These are phyloP conservation scores for Micromonas commoda DNA, from an alignment of 139 green algal species.

Conservation along the genomic window DNA sequence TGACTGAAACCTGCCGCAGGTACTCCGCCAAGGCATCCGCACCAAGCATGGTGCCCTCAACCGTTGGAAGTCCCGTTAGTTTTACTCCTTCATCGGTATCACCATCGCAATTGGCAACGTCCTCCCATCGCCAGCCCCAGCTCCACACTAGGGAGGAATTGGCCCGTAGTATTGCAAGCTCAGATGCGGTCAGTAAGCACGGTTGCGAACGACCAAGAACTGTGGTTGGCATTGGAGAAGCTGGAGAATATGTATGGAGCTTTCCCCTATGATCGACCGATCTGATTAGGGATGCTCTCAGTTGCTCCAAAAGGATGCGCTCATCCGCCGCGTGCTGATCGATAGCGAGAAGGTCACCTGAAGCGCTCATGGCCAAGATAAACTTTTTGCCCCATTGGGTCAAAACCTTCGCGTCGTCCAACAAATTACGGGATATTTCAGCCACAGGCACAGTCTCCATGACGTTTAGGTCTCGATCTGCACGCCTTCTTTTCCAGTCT, in stretches of 20 bases:
- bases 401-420: background rate
- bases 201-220: background rate
- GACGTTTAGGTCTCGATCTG: too few species aligned
- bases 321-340: slow-evolving; percentile 79
- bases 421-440: background rate
- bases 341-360: slow-evolving; percentile 50
- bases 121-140: slow-evolving; percentile 19
- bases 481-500: too few species aligned
- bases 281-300: slow-evolving; percentile 31
- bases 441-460: too few species aligned
- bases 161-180: background rate
- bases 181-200: background rate
- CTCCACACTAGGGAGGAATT: background rate
- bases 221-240: background rate
- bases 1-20: slow-evolving; percentile 55
- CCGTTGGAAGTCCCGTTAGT: background rate
- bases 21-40: slow-evolving; percentile 43
- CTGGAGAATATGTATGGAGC: too few species aligned
- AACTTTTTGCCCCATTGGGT: slow-evolving; percentile 46
- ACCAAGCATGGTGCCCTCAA: slow-evolving; percentile 22
- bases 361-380: slow-evolving; percentile 40
- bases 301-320: slow-evolving; percentile 57
- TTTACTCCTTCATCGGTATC: background rate
- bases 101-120: background rate
- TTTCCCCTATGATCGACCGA: too few species aligned